A percentile compares a stretch with the other conserved stretches of the same genome.
These are phyloP conservation scores for Rhodofomes roseus DNA, from an alignment of 1,284 basidiomycete species.

Conservation along the genomic window DNA sequence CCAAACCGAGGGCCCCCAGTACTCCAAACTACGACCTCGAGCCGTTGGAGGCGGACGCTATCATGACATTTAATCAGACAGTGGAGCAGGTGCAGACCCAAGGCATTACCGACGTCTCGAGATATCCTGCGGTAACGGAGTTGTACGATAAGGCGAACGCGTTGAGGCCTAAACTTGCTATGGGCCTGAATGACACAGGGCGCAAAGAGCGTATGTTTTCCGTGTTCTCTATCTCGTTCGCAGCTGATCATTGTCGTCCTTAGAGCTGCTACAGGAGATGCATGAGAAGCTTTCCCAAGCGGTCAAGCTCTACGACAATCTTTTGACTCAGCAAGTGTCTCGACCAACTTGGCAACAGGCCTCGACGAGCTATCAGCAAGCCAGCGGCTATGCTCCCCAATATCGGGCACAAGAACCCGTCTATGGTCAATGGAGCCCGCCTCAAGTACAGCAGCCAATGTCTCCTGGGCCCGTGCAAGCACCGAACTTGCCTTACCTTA, in stretches of 20 bases:
- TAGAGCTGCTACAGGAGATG: conserved; percentile 88
- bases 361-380: conserved; percentile 16
- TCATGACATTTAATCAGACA: conserved; percentile 86
- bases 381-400: conserved; percentile 22
- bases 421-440: conserved; percentile 26
- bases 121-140: conserved; percentile 80
- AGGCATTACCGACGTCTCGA: conserved; percentile 72
- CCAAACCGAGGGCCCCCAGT: conserved; percentile 42
- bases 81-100: conserved; percentile 81
- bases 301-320: conserved; percentile 84
- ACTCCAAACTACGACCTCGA: conserved; percentile 77
- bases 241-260: conserved; percentile 2
- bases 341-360: conserved; percentile 57
- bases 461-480: conserved; percentile 9
- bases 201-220: conserved; percentile 68
- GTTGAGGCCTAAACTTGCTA: conserved; percentile 78
- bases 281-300: conserved; percentile 91
- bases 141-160: conserved; percentile 83
- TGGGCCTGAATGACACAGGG: conserved; percentile 83
- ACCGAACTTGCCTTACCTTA: conserved; percentile 15
- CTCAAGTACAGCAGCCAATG: conserved; percentile 14
- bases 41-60: conserved; percentile 77
- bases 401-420: conserved; percentile 23
- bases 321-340: conserved; percentile 81
- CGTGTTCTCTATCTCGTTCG: not conserved